A percentile compares a stretch with the other conserved stretches of the same genome.
These are phyloP conservation scores for Fimicolochytrium jonesii DNA, from an alignment of 192 early-diverging fungal species.

Conservation along the genomic window DNA sequence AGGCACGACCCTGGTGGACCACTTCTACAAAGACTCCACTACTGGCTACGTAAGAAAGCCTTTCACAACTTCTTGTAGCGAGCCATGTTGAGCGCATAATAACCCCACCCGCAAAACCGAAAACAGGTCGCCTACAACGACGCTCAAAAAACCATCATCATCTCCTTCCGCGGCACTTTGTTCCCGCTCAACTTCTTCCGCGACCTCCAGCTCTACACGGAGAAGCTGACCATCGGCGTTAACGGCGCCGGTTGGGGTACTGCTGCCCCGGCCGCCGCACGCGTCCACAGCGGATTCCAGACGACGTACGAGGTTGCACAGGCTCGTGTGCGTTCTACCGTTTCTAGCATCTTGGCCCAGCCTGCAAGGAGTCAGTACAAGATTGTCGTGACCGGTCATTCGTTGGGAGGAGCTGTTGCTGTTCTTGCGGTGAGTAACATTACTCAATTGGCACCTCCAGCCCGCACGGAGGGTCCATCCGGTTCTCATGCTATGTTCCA, in stretches of 20 bases:
- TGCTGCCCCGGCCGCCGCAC: neutral
- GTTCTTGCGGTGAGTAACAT: no score
- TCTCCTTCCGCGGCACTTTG: constrained; percentile 13
- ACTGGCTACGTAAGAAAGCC: constrained; percentile 3
- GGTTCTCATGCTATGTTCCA: no score
- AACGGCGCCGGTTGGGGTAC: neutral
- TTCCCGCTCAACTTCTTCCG: constrained; percentile 8
- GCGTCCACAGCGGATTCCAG: constrained; percentile 19
- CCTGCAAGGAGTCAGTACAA: neutral
- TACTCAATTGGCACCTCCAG: no score
- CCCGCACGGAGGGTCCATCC: no score
- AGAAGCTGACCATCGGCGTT: neutral
- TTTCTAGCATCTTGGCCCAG: neutral
- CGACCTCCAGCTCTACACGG: constrained; percentile 7
- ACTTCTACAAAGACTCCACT: constrained; percentile 4
- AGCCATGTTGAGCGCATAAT: no score
- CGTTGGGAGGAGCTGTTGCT: constrained; percentile 2
- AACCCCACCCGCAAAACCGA: no score
- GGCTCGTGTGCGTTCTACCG: neutral
- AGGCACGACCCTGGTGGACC: neutral
- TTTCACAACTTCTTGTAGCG: no score
- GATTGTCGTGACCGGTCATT: neutral
- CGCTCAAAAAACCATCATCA: constrained; percentile 4
- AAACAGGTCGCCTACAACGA: constrained; percentile 20
- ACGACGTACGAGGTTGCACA: constrained; percentile 4